Conservation (phyloP, 352 stramenopile species). For the Phytophthora ramorum region DNA sequence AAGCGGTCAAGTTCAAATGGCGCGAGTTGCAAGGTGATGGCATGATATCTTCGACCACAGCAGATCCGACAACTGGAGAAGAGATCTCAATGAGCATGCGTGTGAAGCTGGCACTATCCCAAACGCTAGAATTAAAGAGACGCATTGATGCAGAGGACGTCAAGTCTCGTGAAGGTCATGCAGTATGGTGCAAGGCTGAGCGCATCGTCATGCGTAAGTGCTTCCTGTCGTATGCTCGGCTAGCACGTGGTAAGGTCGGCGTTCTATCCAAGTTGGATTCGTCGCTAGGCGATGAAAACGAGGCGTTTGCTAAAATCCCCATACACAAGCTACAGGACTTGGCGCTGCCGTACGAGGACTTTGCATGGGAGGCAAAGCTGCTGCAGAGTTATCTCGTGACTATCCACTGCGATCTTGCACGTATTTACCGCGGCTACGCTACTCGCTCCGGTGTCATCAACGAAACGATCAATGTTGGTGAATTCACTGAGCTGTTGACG, state of each 20-base stretch:
- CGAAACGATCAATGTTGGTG: slow-evolving; percentile 57
- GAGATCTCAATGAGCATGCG: slow-evolving; percentile 51
- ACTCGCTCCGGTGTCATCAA: slow-evolving; percentile 46
- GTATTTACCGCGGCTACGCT: slow-evolving; percentile 78
- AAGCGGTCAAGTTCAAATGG: slow-evolving; percentile 64
- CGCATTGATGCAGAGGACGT: slow-evolving; percentile 63
- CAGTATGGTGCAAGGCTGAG: slow-evolving; percentile 71
- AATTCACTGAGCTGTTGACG: slow-evolving; percentile 63
- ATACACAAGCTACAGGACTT: slow-evolving; percentile 60
- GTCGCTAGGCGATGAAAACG: slow-evolving; percentile 56
- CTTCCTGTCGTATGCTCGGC: slow-evolving; percentile 71
- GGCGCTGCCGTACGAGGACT: slow-evolving; percentile 66
- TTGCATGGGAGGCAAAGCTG: slow-evolving; percentile 74
- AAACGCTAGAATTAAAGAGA: slow-evolving; percentile 79
- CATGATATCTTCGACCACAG: slow-evolving; percentile 4
- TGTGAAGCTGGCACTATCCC: slow-evolving; percentile 75
- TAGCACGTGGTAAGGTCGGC: slow-evolving; percentile 70
- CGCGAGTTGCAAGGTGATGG: slow-evolving; percentile 54
- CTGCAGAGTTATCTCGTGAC: slow-evolving; percentile 75
- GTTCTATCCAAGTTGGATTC: slow-evolving; percentile 62
- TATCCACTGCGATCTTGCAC: slow-evolving; percentile 74
- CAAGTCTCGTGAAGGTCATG: slow-evolving; percentile 67
- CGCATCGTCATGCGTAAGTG: slow-evolving; percentile 84
- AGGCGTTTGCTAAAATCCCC: slow-evolving; percentile 62
- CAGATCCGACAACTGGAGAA: slow-evolving; percentile 17